phyloP scores from a whole-genome alignment of 495 filamentous ascomycete species.

The Penicillium silybi region DNA sequence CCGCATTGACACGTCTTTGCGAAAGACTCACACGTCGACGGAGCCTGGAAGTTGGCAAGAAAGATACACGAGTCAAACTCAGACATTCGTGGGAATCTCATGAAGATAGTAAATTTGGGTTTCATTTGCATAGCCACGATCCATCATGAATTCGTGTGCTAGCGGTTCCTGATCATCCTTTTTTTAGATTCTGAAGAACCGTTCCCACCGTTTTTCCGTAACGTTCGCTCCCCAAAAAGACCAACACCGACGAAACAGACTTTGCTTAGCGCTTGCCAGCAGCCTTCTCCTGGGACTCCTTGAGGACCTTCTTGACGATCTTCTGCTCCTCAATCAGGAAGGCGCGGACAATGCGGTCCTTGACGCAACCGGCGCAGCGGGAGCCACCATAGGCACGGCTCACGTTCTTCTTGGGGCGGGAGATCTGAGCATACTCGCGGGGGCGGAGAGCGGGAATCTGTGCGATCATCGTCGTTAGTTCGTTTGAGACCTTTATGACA shows the following conservation, averaged over 20 bases:
- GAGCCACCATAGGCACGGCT: slow-evolving; percentile 97
- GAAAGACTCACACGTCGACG: not conserved
- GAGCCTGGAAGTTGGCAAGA: not conserved
- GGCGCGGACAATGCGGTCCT: slow-evolving; percentile 92
- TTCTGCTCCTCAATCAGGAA: slow-evolving; percentile 99
- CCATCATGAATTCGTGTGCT: slow-evolving; percentile 21
- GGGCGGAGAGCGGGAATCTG: slow-evolving; percentile 95
- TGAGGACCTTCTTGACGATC: slow-evolving; percentile 99
- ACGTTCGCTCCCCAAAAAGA: slow-evolving; percentile 42
- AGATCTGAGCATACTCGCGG: slow-evolving; percentile 93
- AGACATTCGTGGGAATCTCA: slow-evolving; percentile 20
- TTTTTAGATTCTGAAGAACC: slow-evolving; percentile 30
- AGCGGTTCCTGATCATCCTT: slow-evolving; percentile 35
- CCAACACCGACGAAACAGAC: slow-evolving; percentile 39
- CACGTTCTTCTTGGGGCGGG: slow-evolving; percentile 97
- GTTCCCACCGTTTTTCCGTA: slow-evolving; percentile 38
- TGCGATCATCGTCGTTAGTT: slow-evolving; percentile 19
- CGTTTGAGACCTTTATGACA: slow-evolving; percentile 5
- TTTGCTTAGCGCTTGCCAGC: slow-evolving; percentile 48
- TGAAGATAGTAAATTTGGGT: slow-evolving; percentile 34
- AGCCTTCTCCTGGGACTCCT: slow-evolving; percentile 83
- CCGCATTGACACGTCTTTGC: not conserved
- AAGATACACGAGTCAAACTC: slow-evolving; percentile 1
- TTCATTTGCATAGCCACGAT: slow-evolving; percentile 31
- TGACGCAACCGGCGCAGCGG: slow-evolving; percentile 96